Evolutionary conservation across 2,329 filamentous ascomycete species (phyloP).

Genomic region (Alternaria arbusti): DNA sequence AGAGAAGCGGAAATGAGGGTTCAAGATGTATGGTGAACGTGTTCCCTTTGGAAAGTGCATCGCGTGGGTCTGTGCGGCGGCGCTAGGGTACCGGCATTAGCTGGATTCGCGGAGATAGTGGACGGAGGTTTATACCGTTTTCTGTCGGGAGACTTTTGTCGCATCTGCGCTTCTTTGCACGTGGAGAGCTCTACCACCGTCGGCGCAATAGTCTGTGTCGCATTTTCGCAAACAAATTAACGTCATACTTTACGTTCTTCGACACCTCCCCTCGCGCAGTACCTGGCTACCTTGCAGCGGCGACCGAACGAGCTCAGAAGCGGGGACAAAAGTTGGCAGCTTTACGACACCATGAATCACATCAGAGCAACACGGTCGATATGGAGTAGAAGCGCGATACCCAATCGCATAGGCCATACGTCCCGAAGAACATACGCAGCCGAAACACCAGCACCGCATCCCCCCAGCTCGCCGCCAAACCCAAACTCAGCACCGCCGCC

Average conservation of each 20-base stretch:
- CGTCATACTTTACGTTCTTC: not conserved
- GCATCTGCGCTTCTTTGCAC: not conserved
- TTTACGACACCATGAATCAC: constrained; percentile 19
- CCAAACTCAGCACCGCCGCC: constrained; percentile 18
- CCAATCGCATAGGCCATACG: constrained; percentile 6
- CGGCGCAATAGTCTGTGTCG: not conserved
- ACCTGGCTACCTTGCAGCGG: constrained; percentile 4
- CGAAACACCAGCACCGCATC: constrained; percentile 15
- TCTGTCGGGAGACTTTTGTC: constrained; percentile 1
- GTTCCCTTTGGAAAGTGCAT: constrained; percentile 19
- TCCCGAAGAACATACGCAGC: constrained; percentile 24
- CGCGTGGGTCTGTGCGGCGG: constrained; percentile 20
- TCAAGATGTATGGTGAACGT: constrained; percentile 12
- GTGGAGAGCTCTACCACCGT: not conserved
- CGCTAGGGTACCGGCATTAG: constrained; percentile 1
- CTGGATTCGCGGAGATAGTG: constrained; percentile 22
- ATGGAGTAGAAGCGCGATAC: constrained; percentile 1
- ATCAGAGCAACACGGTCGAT: constrained; percentile 11
- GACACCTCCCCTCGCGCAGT: not conserved
- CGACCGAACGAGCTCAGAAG: not conserved
- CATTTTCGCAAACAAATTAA: not conserved
- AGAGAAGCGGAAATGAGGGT: constrained; percentile 1
- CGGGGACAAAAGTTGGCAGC: not conserved
- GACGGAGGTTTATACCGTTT: constrained; percentile 12
- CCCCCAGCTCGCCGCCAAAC: constrained; percentile 18